Evolutionary conservation across 805 yeast genomes (phyloP), one percentile per base, ranked within the genome.

Genomic region (Torulaspora quercuum): DNA sequence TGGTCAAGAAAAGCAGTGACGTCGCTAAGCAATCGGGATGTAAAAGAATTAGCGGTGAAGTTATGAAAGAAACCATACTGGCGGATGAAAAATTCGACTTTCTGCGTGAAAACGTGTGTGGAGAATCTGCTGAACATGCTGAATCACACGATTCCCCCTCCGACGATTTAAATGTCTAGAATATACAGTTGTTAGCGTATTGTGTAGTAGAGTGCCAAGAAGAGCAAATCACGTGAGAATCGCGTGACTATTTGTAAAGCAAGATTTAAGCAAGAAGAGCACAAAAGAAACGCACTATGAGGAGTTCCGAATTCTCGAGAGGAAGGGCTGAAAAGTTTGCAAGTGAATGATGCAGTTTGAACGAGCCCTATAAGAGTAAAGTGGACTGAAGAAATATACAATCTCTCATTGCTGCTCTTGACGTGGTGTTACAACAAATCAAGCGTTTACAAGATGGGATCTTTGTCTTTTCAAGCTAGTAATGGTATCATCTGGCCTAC

Each of bases 21-120:
- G 86, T 83, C 45, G 95, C 97, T 4, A 75, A 79, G 36, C 68
- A 68, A 30, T 73, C 77, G 41, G 92, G 90, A 8, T 79, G 80
- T 10, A 82, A 83, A 54, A 75, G 95, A 48, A 86, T 92, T 10
- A 78, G 81, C 13, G 89, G 94, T 0, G 79, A 82, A 22, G 89
- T 88, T 49, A 73, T 92, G 44, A 81, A 85, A 50, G 75, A 79
- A 35, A 95, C 97, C 0, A 87, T 92, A 14, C 75, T 79, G 58
- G 72, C 72, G 31, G 87, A 85, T 39, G 98, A 92, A 59, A 87
- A 85, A 56, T 92, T 92, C 63, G 99, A 92, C 63, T 92, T 92
- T 53, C 67, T 92, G 48, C 85, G 83, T 28, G 96, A 87, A 30
- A 53, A 59, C 33, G 50, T 66, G 16, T 61, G 67, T 37, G 57